Base-by-base conservation (phyloP, 2,329 filamentous ascomycete species). In the Penicillium sp. region DNA sequence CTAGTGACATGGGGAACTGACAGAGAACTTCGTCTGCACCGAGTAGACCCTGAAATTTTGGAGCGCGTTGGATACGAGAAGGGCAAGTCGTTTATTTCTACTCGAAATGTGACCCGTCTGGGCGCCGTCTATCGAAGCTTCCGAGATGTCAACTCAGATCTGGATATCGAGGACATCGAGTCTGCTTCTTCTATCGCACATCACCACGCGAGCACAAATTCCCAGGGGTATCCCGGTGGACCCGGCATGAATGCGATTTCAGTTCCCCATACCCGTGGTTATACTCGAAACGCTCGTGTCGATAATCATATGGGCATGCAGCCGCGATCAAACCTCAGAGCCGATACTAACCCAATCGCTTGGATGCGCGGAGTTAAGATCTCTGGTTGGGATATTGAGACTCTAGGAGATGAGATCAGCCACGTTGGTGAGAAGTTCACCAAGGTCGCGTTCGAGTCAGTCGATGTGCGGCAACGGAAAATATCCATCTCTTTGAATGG, bases 1-100 rank as follows among this genome's bases (percentile, higher is more conserved):
- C 80, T 97, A 16, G 90, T 97, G 0, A 92, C 92, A 0, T 97
- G 92, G 92, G 92, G 92, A 23, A 87, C 90, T 45, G 93, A 97
- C 70, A 89, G 89, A 61, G 85, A 92, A 66, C 79, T 97, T 26
- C 87, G 89, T 45, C 79, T 97, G 24, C 90, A 96, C 68, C 87
- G 86, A 44, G 83, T 92, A 18, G 83, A 90, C 36, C 76, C 84
- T 1, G 77, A 85, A 23, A 78, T 87, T 26, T 77, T 94, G 1
- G 79, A 84, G 54, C 79, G 83, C 2, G 87, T 95, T 14, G 91
- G 90, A 3, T 89, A 90, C 68, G 79, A 85, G 42, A 91, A 87
- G 68, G 91, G 90, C 4, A 81, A 80, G 48, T 81, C 81, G 3
- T 83, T 87, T 18, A 81, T 81, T 6, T 85, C 85, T 34, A 86